These are phyloP conservation scores for Tetradesmus obliquus DNA, from an alignment of 139 green algal genomes.

Conservation along the genomic window DNA sequence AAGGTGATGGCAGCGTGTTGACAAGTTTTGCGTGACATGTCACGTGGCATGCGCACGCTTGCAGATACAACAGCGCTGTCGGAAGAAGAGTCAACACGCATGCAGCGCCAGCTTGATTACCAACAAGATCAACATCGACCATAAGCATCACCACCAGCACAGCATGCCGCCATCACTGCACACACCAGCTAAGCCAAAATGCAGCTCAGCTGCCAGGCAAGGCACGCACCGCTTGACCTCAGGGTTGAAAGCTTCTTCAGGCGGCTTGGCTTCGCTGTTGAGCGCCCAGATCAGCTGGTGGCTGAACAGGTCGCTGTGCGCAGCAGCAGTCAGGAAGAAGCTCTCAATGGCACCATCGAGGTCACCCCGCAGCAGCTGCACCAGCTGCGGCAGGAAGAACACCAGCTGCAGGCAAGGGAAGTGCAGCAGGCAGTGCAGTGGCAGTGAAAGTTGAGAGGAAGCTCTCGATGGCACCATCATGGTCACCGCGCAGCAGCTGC, in stretches of 20 bases:
- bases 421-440: not conserved
- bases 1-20: no score
- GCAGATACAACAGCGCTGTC: no score
- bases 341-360: conserved; percentile 6
- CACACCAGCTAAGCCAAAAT: not conserved
- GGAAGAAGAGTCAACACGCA: no score
- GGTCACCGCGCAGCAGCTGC: not conserved
- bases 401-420: conserved; percentile 66
- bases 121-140: no score
- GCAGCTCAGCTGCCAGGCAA: conserved; percentile 63
- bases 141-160: not conserved
- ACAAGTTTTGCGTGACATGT: no score
- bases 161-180: not conserved
- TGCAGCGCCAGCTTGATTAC: no score
- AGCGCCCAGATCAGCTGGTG: conserved; percentile 93
- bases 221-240: conserved; percentile 58
- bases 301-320: conserved; percentile 79
- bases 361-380: conserved; percentile 81
- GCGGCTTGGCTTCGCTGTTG: conserved; percentile 80
- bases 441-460: no score
- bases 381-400: conserved; percentile 96
- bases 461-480: no score
- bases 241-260: conserved; percentile 79
- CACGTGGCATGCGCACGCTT: no score
- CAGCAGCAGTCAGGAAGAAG: conserved; percentile 58